A percentile compares a stretch with the other conserved stretches of the same genome.
Conservation (phyloP, 2,329 filamentous ascomycete species). For the Xylariaceae sp. region DNA sequence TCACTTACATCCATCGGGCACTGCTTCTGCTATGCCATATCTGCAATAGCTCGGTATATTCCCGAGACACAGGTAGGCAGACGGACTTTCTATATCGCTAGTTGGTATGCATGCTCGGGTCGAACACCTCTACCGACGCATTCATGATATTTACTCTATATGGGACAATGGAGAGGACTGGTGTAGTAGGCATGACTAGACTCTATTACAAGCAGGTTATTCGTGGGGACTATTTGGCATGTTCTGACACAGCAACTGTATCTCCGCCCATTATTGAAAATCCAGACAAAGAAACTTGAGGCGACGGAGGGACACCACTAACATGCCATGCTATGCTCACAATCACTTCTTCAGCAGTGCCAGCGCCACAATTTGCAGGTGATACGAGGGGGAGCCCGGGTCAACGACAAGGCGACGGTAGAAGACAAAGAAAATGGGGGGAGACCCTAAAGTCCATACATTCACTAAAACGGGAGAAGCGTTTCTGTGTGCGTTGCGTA, state of each 20-base stretch:
- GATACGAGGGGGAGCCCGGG: slow-evolving; percentile 1
- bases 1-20: slow-evolving; percentile 7
- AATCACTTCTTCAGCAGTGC: slow-evolving; percentile 2
- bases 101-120: background rate
- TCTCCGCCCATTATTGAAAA: slow-evolving; percentile 6
- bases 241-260: background rate
- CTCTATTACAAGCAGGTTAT: background rate
- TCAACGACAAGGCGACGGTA: slow-evolving; percentile 7
- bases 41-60: slow-evolving; percentile 17
- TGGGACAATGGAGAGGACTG: background rate
- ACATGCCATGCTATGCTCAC: slow-evolving; percentile 4
- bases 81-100: background rate
- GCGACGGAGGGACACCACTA: background rate
- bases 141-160: background rate
- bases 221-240: background rate
- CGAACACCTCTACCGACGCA: background rate
- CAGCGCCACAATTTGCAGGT: background rate
- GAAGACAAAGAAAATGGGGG: slow-evolving; percentile 20
- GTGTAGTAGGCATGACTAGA: background rate
- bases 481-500: slow-evolving; percentile 19
- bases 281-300: slow-evolving; percentile 13
- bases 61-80: slow-evolving; percentile 27
- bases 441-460: background rate
- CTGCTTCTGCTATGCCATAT: slow-evolving; percentile 13
- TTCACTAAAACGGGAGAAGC: slow-evolving; percentile 15